Evolutionary conservation across 441 rosid genomes (phyloP).

Genomic region (Erysimum pusillum): DNA sequence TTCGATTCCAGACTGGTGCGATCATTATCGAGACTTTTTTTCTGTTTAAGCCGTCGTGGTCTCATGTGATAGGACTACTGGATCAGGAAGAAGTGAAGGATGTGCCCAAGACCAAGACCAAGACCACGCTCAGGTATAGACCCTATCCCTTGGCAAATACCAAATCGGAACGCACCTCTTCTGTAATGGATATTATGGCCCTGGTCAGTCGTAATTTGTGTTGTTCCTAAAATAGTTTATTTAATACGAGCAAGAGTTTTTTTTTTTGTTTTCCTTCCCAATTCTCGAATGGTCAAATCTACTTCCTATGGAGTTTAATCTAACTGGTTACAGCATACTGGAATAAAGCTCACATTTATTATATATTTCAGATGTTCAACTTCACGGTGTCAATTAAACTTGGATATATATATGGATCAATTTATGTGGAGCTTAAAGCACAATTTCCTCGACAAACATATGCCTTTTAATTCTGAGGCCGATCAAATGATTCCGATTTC

Average conservation of each 20-base stretch:
- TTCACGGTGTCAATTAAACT: too few species aligned
- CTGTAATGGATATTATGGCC: not conserved
- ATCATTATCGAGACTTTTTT: not conserved
- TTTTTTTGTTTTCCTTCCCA: not conserved
- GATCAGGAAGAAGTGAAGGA: not conserved
- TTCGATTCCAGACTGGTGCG: constrained; percentile 5
- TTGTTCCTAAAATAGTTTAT: not conserved
- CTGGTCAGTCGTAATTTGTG: not conserved
- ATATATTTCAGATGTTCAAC: too few species aligned
- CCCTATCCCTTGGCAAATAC: too few species aligned
- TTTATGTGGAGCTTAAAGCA: not conserved
- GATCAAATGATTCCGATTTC: constrained; percentile 14
- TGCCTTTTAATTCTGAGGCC: constrained; percentile 1
- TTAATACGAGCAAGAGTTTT: not conserved
- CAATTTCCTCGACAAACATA: constrained; percentile 4
- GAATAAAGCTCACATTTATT: too few species aligned
- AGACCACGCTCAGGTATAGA: too few species aligned
- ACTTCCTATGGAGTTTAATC: too few species aligned
- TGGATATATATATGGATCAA: too few species aligned
- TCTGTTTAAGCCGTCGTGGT: constrained; percentile 25
- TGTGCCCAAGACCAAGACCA: too few species aligned
- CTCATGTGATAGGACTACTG: not conserved
- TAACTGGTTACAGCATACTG: too few species aligned
- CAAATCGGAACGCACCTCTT: not conserved
- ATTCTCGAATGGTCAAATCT: too few species aligned